These are phyloP conservation scores for Tulasnella sp. DNA, from an alignment of 768 basidiomycete genomes.

Conservation along the genomic window DNA sequence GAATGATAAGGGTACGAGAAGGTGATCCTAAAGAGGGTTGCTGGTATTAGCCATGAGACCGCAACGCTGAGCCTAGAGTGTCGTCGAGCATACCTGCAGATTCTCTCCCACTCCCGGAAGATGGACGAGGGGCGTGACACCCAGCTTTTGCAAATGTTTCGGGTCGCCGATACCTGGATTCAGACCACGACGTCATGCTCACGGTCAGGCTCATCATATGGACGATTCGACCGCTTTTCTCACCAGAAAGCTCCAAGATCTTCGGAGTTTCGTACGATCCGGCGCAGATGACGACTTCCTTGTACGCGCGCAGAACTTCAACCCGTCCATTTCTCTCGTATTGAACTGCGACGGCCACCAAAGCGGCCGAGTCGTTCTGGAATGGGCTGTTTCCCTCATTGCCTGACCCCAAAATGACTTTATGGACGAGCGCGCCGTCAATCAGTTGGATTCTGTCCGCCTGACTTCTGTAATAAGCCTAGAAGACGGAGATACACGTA, in stretches of 20 bases:
- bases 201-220: neutral
- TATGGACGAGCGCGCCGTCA: constrained; percentile 44
- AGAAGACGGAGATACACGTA: neutral
- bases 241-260: constrained; percentile 43
- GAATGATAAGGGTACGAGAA: constrained; percentile 23
- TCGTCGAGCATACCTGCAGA: constrained; percentile 38
- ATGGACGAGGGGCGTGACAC: constrained; percentile 40
- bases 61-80: neutral
- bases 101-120: constrained; percentile 47
- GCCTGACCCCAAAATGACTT: constrained; percentile 39
- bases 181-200: neutral
- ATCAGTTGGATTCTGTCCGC: constrained; percentile 43
- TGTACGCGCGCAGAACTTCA: constrained; percentile 40
- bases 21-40: constrained; percentile 24
- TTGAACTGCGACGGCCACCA: constrained; percentile 41
- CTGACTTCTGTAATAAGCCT: constrained; percentile 31
- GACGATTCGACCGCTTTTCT: neutral
- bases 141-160: constrained; percentile 36
- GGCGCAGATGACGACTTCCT: constrained; percentile 44
- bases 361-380: constrained; percentile 31
- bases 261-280: constrained; percentile 29
- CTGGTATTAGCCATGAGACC: neutral
- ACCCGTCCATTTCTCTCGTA: constrained; percentile 37
- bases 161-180: constrained; percentile 41
- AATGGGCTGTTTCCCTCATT: too few relatives aligned